These are phyloP conservation scores for Quercus suber DNA, from an alignment of 306 rosid species.

Conservation along the genomic window DNA sequence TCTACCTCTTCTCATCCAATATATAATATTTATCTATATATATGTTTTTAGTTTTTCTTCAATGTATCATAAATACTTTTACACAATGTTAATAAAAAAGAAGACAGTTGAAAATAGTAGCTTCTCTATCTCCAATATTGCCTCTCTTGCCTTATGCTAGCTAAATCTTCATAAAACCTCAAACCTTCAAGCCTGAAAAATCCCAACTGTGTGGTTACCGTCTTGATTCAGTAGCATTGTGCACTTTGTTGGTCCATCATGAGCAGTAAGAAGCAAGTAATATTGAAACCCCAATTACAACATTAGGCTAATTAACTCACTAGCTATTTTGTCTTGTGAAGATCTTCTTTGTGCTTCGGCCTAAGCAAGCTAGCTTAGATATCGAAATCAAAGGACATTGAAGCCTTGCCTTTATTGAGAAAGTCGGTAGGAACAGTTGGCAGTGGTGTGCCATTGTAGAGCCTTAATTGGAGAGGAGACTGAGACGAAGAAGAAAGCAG, in stretches of 20 bases:
- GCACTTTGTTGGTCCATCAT: not conserved
- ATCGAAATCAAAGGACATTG: constrained; percentile 38
- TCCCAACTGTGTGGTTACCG: not conserved
- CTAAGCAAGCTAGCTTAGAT: constrained; percentile 2
- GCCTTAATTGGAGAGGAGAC: constrained; percentile 28
- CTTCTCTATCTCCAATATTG: not conserved
- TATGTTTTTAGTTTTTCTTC: not conserved
- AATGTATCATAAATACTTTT: constrained; percentile 28
- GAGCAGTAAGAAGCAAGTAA: not conserved
- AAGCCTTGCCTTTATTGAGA: constrained; percentile 35
- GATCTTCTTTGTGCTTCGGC: not conserved
- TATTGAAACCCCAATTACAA: not conserved
- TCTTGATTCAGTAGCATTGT: not conserved
- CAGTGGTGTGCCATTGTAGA: constrained; percentile 42
- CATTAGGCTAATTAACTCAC: not conserved
- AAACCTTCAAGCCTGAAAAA: not conserved
- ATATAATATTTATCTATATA: constrained; percentile 1
- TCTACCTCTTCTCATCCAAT: constrained; percentile 15
- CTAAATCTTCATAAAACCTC: not conserved
- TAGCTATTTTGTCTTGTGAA: not conserved
- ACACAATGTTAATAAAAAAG: constrained; percentile 18
- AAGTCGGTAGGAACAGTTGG: constrained; percentile 27
- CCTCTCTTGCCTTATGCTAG: constrained; percentile 6
- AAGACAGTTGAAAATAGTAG: constrained; percentile 2
- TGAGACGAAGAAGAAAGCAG: constrained; percentile 15